phyloP scores from a whole-genome alignment of 2,329 filamentous ascomycete genomes.

The Clarireedia monteithiana region DNA sequence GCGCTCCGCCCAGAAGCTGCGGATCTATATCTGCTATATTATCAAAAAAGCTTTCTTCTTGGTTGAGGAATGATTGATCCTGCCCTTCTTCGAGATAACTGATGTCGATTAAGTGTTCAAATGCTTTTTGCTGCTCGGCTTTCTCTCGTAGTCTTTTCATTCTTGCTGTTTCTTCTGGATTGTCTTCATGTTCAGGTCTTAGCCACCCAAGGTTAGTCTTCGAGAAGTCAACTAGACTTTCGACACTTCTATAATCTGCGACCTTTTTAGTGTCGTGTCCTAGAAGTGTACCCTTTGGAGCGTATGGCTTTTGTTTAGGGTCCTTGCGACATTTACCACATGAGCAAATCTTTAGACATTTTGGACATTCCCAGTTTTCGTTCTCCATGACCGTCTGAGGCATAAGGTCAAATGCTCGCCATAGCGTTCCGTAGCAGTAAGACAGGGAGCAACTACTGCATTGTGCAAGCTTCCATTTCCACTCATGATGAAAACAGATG shows the following conservation, averaged over 20 bases:
- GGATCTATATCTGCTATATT: conserved; percentile 26
- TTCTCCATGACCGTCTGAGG: conserved; percentile 76
- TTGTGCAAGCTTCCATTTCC: conserved; percentile 74
- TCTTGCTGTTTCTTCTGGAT: conserved; percentile 34
- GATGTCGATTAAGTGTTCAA: conserved; percentile 18
- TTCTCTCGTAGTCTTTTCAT: conserved; percentile 29
- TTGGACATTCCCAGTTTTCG: conserved; percentile 80
- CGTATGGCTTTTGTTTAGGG: conserved; percentile 69
- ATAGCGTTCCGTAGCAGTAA: conserved; percentile 92
- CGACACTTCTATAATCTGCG: conserved; percentile 84
- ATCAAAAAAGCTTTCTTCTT: conserved; percentile 12
- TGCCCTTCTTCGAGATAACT: conserved; percentile 16
- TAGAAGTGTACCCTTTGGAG: conserved; percentile 78
- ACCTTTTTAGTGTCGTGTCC: conserved; percentile 88
- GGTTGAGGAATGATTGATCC: conserved; percentile 6
- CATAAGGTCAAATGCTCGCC: conserved; percentile 84
- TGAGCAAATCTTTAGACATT: conserved; percentile 79
- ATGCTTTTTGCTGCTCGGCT: conserved; percentile 27
- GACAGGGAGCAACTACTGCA: conserved; percentile 69
- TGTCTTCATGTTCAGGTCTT: conserved; percentile 46
- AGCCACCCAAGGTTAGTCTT: conserved; percentile 84
- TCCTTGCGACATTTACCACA: conserved; percentile 65
- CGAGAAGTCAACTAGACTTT: conserved; percentile 84
- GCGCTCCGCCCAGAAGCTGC: conserved; percentile 15
- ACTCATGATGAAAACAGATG: conserved; percentile 73